Evolutionary conservation across 2,329 filamentous ascomycete species (phyloP).

Genomic region (Trichothecium sympodiale): DNA sequence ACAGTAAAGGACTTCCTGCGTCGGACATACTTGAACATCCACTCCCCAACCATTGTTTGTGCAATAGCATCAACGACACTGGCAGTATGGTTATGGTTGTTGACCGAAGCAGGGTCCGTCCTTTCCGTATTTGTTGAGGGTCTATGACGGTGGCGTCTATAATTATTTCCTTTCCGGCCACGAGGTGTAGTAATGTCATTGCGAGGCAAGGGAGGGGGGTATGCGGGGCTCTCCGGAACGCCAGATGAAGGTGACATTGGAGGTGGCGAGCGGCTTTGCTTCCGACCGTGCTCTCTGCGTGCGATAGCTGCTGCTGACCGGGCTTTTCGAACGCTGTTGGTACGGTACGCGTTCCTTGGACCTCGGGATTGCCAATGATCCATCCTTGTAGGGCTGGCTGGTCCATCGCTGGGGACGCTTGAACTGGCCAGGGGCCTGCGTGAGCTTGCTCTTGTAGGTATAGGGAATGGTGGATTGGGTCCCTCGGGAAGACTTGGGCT

Average conservation of each 20-base stretch:
- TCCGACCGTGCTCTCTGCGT: slow-evolving; percentile 36
- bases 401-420: slow-evolving; percentile 60
- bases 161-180: slow-evolving; percentile 26
- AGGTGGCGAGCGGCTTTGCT: slow-evolving; percentile 50
- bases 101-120: slow-evolving; percentile 31
- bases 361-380: slow-evolving; percentile 45
- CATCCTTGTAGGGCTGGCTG: slow-evolving; percentile 60
- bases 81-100: slow-evolving; percentile 52
- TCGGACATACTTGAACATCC: slow-evolving; percentile 88
- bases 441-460: slow-evolving; percentile 81
- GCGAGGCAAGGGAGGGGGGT: slow-evolving; percentile 57
- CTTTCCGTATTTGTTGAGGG: slow-evolving; percentile 45
- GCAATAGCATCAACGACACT: slow-evolving; percentile 93
- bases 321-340: slow-evolving; percentile 65
- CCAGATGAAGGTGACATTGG: slow-evolving; percentile 58
- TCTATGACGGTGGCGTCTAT: slow-evolving; percentile 41
- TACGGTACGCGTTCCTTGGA: slow-evolving; percentile 36
- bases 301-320: slow-evolving; percentile 71
- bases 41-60: slow-evolving; percentile 96
- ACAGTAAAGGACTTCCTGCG: slow-evolving; percentile 86
- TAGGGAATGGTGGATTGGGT: slow-evolving; percentile 73
- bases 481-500: slow-evolving; percentile 55
- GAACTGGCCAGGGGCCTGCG: slow-evolving; percentile 56
- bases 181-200: slow-evolving; percentile 59
- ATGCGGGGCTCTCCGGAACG: slow-evolving; percentile 54